Conservation (phyloP, 306 rosid genomes). For the Fragaria ananassa region DNA sequence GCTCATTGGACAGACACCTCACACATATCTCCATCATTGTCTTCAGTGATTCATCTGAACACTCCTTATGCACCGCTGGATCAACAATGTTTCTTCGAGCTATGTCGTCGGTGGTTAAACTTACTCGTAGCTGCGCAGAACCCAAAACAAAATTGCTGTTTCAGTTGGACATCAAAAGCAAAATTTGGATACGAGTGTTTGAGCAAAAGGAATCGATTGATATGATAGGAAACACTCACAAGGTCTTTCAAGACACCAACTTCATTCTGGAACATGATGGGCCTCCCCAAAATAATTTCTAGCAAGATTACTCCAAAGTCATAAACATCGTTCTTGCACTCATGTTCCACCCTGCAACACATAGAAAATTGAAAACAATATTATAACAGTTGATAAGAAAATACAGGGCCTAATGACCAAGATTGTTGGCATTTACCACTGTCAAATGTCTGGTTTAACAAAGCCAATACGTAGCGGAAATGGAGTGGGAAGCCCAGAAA, state of each 20-base stretch:
- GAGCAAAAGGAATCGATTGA: background rate
- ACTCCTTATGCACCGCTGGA: slow-evolving; percentile 71
- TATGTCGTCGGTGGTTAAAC: slow-evolving; percentile 61
- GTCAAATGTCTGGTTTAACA: background rate
- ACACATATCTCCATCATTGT: slow-evolving; percentile 85
- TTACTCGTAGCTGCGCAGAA: slow-evolving; percentile 61
- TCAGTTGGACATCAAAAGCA: background rate
- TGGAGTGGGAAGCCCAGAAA: background rate
- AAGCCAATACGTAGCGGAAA: background rate
- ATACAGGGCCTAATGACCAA: background rate
- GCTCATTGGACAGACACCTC: slow-evolving; percentile 62
- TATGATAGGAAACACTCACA: slow-evolving; percentile 48
- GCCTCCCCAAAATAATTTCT: slow-evolving; percentile 83
- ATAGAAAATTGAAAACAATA: background rate
- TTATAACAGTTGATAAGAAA: background rate
- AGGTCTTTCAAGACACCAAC: slow-evolving; percentile 76
- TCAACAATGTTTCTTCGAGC: slow-evolving; percentile 80
- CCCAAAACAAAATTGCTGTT: slow-evolving; percentile 7
- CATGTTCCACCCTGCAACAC: slow-evolving; percentile 49
- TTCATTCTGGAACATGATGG: slow-evolving; percentile 79
- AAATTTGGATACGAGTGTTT: background rate
- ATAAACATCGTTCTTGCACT: slow-evolving; percentile 74
- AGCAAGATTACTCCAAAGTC: slow-evolving; percentile 84
- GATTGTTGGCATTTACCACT: background rate
- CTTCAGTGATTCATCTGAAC: slow-evolving; percentile 72